Conservation (phyloP, 2,329 filamentous ascomycete genomes). For the Neopestalotiopsis sp. region DNA sequence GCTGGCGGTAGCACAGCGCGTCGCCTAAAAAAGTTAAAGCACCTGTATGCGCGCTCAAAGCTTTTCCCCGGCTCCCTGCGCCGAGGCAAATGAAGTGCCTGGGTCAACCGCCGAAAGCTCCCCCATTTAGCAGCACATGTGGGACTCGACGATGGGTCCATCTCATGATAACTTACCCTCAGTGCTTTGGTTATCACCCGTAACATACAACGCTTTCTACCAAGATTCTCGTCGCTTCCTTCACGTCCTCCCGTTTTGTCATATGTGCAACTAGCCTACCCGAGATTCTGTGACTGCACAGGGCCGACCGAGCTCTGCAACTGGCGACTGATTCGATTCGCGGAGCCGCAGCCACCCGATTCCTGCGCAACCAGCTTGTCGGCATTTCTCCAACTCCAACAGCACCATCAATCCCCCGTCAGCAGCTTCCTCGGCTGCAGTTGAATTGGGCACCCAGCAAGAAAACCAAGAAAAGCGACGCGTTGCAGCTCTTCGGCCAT, state of each 20-base stretch:
- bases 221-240: neutral
- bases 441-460: neutral
- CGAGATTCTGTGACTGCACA: neutral
- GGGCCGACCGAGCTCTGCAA: neutral
- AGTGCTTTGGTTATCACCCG: neutral
- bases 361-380: neutral
- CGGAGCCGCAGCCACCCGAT: neutral
- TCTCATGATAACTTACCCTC: constrained; percentile 5
- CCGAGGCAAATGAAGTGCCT: constrained; percentile 6
- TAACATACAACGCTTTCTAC: constrained; percentile 4
- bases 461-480: neutral
- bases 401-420: neutral
- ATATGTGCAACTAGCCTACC: neutral
- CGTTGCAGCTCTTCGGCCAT: neutral
- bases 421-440: constrained; percentile 13
- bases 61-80: neutral
- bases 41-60: neutral
- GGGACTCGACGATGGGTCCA: neutral
- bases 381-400: constrained; percentile 8
- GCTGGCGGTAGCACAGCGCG: neutral
- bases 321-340: neutral
- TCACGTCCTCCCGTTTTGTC: neutral
- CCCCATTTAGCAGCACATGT: constrained; percentile 3
- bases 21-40: neutral
- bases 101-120: constrained; percentile 2